phyloP scores from a whole-genome alignment of 805 yeast genomes.

The Crinitomyces ghanaensis region DNA sequence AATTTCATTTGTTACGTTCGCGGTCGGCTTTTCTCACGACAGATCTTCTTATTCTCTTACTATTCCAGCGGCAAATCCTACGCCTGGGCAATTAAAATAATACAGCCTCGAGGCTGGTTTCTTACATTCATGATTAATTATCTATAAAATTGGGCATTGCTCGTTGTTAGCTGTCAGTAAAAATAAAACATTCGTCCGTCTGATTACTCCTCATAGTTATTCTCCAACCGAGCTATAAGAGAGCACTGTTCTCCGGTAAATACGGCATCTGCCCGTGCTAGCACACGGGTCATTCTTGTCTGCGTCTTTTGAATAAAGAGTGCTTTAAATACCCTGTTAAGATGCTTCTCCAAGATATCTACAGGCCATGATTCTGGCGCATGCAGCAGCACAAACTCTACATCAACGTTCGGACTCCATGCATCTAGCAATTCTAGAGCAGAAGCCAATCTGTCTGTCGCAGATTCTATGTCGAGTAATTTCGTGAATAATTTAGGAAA shows the following conservation, averaged over 20 bases:
- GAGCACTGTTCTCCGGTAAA: too few relatives aligned
- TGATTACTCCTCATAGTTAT: too few relatives aligned
- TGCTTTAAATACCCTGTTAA: conserved; percentile 11
- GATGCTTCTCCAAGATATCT: conserved; percentile 19
- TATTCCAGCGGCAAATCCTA: too few relatives aligned
- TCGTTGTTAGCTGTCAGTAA: too few relatives aligned
- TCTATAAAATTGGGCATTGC: conserved; percentile 7
- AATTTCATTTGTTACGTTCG: not conserved
- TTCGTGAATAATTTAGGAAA: conserved; percentile 20
- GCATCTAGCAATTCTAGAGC: conserved; percentile 20
- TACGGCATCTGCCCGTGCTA: conserved; percentile 15
- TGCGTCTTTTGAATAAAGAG: conserved; percentile 13
- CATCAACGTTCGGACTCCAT: conserved; percentile 21
- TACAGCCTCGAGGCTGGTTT: too few relatives aligned
- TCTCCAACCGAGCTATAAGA: too few relatives aligned
- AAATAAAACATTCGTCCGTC: too few relatives aligned
- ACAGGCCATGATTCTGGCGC: conserved; percentile 26
- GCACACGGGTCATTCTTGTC: conserved; percentile 10
- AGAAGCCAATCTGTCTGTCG: conserved; percentile 15
- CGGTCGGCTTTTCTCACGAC: conserved; percentile 3
- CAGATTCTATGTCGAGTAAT: conserved; percentile 16
- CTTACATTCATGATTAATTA: too few relatives aligned
- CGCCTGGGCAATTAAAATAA: too few relatives aligned
- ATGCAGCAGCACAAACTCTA: conserved; percentile 19
- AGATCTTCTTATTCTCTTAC: too few relatives aligned